Evolutionary conservation across 2,329 filamentous ascomycete genomes (phyloP), one percentile per base, ranked within the genome.

Genomic region (Pseudogymnoascus sp.): DNA sequence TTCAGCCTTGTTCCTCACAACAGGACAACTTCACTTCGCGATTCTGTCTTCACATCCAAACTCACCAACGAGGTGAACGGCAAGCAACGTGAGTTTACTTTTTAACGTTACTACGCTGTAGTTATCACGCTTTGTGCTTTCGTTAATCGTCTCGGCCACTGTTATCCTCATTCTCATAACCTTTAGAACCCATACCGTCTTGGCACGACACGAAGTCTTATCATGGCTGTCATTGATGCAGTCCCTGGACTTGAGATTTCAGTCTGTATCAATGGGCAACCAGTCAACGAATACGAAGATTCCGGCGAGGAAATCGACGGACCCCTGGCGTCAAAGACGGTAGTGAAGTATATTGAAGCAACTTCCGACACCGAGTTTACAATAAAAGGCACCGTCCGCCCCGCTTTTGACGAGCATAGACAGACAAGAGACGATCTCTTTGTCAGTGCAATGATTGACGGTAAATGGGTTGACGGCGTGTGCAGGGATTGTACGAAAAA

Each of bases 171-270:
- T 33, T 33, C 47, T 54, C 28, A 54, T 16, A 6, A n/a, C 5
- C 1, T 37, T 37, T 37, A n/a, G 35, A n/a, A n/a, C 5, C 35
- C 12, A n/a, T n/a, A n/a, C n/a, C 28, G 5, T 20, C 28, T 54
- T 33, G n/a, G 0, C 47, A 54, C 47, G 6, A 18, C 47, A 7
- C 2, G 4, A 1, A 18, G 5, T n/a, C 14, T 33, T 16, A 54
- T 2, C 16, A 71, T 71, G 70, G 69, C 68, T 2, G 58, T 71
- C 18, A 61, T 70, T 20, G 16, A 63, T 11, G 63, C 62, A 5
- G n/a, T 71, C 1, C 64, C 63, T 0, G 69, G 66, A 2, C 8
- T 71, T 2, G 65, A 67, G 14, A 63, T 70, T 16, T 66, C 65
- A 1, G 43, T 71, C 28, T 63, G 57, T n/a, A 64, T 68, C 12